Evolutionary conservation across 1,139 yeast species (phyloP).

Genomic region (Yamadazyma kanchanaburiensis): DNA sequence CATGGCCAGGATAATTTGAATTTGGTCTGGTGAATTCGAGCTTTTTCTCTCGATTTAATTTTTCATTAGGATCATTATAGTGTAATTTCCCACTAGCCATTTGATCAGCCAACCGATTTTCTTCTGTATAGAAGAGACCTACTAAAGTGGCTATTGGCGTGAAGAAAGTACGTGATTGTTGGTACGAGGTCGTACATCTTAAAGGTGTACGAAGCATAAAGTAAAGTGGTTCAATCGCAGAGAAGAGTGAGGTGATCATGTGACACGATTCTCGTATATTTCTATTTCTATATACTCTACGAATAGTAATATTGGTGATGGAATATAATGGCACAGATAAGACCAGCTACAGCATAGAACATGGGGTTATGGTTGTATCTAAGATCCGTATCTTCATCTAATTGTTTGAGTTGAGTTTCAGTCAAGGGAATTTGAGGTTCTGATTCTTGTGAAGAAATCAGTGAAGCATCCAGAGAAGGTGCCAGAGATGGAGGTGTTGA

Average conservation of each 20-base stretch:
- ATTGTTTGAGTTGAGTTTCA: not conserved
- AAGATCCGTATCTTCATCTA: constrained; percentile 6
- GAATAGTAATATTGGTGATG: constrained; percentile 2
- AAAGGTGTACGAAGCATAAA: too few species aligned
- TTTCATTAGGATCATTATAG: constrained; percentile 33
- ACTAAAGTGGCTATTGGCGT: constrained; percentile 19
- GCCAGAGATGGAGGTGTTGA: too few species aligned
- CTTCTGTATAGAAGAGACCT: constrained; percentile 40
- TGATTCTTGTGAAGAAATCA: too few species aligned
- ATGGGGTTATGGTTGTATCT: constrained; percentile 7
- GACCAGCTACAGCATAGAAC: constrained; percentile 4
- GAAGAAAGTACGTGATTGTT: constrained; percentile 6
- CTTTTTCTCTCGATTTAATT: constrained; percentile 26
- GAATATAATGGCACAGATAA: constrained; percentile 6
- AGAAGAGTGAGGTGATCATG: too few species aligned
- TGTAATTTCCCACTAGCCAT: constrained; percentile 57
- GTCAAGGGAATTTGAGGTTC: too few species aligned
- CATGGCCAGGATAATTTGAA: constrained; percentile 73
- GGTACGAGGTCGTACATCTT: not conserved
- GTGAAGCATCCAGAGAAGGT: too few species aligned
- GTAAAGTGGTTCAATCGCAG: too few species aligned
- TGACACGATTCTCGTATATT: too few species aligned
- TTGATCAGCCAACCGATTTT: constrained; percentile 52
- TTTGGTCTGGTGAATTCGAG: constrained; percentile 32
- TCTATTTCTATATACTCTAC: not conserved